Evolutionary conservation across 176 grass and related monocot genomes (phyloP).

Genomic region (Oryza rufipogon): DNA sequence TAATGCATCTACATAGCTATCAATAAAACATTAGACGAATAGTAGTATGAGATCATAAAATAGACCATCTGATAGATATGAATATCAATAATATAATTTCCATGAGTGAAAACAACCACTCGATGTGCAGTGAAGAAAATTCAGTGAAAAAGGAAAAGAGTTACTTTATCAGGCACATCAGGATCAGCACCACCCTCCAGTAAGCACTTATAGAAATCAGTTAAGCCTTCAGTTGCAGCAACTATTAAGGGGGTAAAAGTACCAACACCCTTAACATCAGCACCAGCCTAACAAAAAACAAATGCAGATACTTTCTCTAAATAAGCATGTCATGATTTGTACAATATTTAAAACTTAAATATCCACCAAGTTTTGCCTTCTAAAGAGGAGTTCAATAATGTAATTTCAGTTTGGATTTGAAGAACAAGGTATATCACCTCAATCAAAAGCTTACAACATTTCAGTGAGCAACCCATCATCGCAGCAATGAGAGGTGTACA

Average conservation of each 20-base stretch:
- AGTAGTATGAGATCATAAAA: too few species aligned
- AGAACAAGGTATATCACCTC: constrained; percentile 11
- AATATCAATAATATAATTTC: too few species aligned
- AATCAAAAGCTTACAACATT: constrained; percentile 43
- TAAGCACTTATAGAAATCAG: constrained; percentile 37
- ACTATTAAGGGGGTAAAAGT: constrained; percentile 26
- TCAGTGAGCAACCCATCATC: background rate
- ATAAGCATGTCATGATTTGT: constrained; percentile 15
- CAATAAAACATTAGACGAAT: too few species aligned
- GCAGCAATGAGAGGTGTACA: constrained; percentile 28
- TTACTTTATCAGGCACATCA: constrained; percentile 43
- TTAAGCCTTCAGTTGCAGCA: constrained; percentile 30
- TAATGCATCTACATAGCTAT: too few species aligned
- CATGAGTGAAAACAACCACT: too few species aligned
- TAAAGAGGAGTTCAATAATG: too few species aligned
- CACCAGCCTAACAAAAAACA: constrained; percentile 43
- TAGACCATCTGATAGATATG: too few species aligned
- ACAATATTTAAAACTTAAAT: too few species aligned
- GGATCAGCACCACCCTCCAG: constrained; percentile 49
- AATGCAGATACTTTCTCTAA: background rate
- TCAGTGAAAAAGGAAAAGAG: background rate
- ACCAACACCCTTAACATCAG: constrained; percentile 44
- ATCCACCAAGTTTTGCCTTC: too few species aligned
- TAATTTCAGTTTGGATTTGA: background rate
- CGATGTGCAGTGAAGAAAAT: too few species aligned